A percentile compares a stretch with the other conserved stretches of the same genome.
phyloP scores from a whole-genome alignment of 768 basidiomycete species.

The Artomyces pyxidatus region DNA sequence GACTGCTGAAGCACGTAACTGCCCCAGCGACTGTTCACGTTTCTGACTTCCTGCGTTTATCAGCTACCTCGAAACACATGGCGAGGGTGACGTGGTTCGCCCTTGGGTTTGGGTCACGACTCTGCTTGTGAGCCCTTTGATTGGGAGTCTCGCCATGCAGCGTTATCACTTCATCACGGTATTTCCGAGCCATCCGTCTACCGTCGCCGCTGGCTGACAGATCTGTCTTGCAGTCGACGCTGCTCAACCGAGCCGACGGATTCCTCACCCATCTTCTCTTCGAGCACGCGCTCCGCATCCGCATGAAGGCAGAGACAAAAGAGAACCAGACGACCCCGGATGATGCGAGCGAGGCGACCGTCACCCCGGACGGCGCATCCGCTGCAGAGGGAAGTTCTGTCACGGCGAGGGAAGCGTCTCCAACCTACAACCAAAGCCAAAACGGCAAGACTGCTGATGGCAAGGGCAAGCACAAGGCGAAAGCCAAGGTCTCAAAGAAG shows the following conservation, averaged over 20 bases:
- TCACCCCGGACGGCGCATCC: neutral
- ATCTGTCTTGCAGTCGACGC: constrained; percentile 21
- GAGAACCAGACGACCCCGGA: neutral
- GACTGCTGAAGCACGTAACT: constrained; percentile 22
- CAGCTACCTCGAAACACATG: constrained; percentile 52
- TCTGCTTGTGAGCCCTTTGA: constrained; percentile 40
- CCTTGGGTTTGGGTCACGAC: constrained; percentile 65
- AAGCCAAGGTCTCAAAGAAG: neutral
- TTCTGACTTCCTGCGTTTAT: no score
- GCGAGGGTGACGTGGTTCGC: constrained; percentile 37
- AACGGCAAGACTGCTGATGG: neutral
- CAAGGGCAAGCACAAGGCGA: no score
- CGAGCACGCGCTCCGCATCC: constrained; percentile 45
- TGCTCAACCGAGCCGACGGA: constrained; percentile 33
- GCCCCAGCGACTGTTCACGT: neutral
- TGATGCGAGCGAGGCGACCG: neutral
- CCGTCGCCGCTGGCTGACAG: neutral
- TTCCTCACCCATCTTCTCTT: constrained; percentile 49
- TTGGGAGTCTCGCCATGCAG: constrained; percentile 39
- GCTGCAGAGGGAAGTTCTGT: neutral
- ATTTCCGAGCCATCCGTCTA: neutral
- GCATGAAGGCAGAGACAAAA: constrained; percentile 35
- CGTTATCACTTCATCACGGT: constrained; percentile 39
- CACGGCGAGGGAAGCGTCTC: neutral
- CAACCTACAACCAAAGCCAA: neutral